Conservation (phyloP, 2,329 filamentous ascomycete genomes). For the Colletotrichum sp. region DNA sequence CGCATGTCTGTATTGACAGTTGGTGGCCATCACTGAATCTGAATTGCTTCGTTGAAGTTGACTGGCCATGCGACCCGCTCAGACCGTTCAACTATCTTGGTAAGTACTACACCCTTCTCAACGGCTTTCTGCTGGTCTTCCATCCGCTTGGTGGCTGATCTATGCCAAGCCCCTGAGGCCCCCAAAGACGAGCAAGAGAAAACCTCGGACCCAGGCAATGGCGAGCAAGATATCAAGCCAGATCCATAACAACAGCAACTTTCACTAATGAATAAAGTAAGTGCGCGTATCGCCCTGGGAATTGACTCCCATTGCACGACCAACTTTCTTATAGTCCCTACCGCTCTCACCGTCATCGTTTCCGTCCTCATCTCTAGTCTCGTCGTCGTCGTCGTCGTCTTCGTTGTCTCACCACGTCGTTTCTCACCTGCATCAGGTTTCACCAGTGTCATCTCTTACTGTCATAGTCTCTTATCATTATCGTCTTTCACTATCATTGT, state of each 20-base stretch:
- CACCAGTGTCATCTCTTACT: neutral
- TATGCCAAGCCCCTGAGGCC: fast-evolving
- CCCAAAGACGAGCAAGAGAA: neutral
- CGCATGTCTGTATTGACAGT: neutral
- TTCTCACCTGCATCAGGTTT: neutral
- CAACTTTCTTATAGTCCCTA: neutral
- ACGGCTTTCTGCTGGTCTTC: neutral
- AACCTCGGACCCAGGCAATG: neutral
- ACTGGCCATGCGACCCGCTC: neutral
- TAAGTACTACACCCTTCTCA: neutral
- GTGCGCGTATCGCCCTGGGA: neutral
- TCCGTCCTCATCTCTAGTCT: neutral
- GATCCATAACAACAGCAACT: neutral
- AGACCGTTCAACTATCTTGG: fast-evolving
- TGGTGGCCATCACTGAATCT: neutral
- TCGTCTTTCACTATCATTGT: neutral
- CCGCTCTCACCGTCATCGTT: fast-evolving
- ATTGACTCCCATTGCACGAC: fast-evolving
- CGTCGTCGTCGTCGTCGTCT: neutral
- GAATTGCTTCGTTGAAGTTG: neutral
- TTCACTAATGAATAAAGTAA: fast-evolving
- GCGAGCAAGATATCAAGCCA: neutral
- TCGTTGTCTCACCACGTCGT: neutral
- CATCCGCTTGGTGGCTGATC: neutral
- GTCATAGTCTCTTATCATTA: neutral